Conservation (phyloP, 306 rosid species). For the Casuarina equisetifolia region DNA sequence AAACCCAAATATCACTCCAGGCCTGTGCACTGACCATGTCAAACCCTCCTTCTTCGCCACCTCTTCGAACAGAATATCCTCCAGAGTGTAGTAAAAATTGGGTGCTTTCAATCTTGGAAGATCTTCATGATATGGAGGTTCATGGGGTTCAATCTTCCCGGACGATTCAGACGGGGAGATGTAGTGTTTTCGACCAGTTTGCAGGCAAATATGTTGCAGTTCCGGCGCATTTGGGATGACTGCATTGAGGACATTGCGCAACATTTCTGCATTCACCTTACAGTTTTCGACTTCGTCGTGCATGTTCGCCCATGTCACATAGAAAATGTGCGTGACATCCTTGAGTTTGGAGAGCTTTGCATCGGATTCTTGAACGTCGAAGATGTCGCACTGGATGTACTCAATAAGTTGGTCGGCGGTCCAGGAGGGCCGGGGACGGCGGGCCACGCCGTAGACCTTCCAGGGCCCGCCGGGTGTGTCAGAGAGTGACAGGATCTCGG, state of each 20-base stretch:
- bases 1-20: slow-evolving; percentile 56
- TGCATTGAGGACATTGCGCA: slow-evolving; percentile 45
- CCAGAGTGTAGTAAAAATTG: slow-evolving; percentile 59
- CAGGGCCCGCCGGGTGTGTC: slow-evolving; percentile 80
- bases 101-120: slow-evolving; percentile 50
- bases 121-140: slow-evolving; percentile 68
- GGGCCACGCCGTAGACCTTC: slow-evolving; percentile 81
- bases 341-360: slow-evolving; percentile 57
- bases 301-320: slow-evolving; percentile 55
- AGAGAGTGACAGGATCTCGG: slow-evolving; percentile 70
- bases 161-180: slow-evolving; percentile 38
- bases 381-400: slow-evolving; percentile 69
- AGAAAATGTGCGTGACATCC: slow-evolving; percentile 73
- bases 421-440: slow-evolving; percentile 68
- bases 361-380: slow-evolving; percentile 48
- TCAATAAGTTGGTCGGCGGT: slow-evolving; percentile 58
- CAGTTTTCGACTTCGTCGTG: slow-evolving; percentile 56
- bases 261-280: slow-evolving; percentile 56
- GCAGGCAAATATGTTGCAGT: slow-evolving; percentile 70
- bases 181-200: slow-evolving; percentile 68
- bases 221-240: slow-evolving; percentile 63
- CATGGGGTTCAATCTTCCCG: slow-evolving; percentile 41
- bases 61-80: slow-evolving; percentile 55
- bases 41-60: slow-evolving; percentile 44
- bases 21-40: slow-evolving; percentile 66